Evolutionary conservation across 306 rosid genomes (phyloP), one percentile per base, ranked within the genome.

Genomic region (Cucumis hystrix): DNA sequence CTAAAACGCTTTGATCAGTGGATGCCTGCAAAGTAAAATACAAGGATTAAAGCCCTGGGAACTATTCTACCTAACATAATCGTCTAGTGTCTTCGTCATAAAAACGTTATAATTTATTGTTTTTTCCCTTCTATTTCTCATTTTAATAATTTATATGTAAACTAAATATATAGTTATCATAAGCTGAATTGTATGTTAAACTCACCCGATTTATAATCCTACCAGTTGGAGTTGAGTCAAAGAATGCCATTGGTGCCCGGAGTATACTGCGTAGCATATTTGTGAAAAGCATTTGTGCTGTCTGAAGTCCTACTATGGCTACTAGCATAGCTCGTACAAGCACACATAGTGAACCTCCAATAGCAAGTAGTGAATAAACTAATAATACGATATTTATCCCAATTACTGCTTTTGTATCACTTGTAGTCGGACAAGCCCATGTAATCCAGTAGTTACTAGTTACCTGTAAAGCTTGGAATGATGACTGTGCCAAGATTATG

Each of bases 401-500:
- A 80, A 41, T 62, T 75, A 75, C 63, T 12, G 93, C 92, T 79
- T 86, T 43, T 6, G 86, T 83, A 59, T 89, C 90, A 79, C 79
- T 84, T 35, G 85, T 77, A 75, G 98, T 71, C 60, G 98, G 98
- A 82, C 93, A 88, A 82, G 88, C 91, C 98, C 98, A 95, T 70
- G 97, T 96, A 91, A 95, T 95, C 98, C 98, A 95, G 67, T 90
- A 95, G 83, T 95, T 95, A 80, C 98, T 95, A 7, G 92, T 89
- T 84, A 95, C 85, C 83, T 95, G 98, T 77, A 92, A 86, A 30
- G 83, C 82, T 85, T 95, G 98, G 87, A 89, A 92, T 47, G 96
- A 90, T 74, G 91, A 83, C 52, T 95, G 98, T 55, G 96, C 97
- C 84, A 94, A 83, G 82, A 94, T 3, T 74, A 94, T 94, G 80